A percentile compares a stretch with the other conserved stretches of the same genome.
Conservation (phyloP, 1,139 yeast species). For the Taiozyma sp. region DNA sequence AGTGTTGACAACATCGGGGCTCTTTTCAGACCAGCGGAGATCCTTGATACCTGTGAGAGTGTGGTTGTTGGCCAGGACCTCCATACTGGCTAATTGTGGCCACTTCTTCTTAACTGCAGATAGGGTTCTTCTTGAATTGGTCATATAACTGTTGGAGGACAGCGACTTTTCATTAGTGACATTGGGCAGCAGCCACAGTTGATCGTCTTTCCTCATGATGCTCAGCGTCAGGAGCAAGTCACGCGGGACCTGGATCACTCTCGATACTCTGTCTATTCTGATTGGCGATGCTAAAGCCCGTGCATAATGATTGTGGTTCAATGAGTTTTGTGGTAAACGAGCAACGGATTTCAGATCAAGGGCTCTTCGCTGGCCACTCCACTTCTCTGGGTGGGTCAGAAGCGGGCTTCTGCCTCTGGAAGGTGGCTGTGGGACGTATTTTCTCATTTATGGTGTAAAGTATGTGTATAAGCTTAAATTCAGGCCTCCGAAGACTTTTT, state of each 20-base stretch:
- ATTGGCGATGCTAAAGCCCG: constrained; percentile 12
- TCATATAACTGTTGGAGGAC: constrained; percentile 12
- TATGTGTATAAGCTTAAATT: not conserved
- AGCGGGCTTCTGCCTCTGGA: constrained; percentile 7
- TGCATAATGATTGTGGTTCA: constrained; percentile 11
- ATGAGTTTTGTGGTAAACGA: not conserved
- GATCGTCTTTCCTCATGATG: not conserved
- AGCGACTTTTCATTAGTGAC: constrained; percentile 6
- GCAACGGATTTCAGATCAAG: not conserved
- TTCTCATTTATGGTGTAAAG: not conserved
- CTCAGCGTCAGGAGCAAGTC: constrained; percentile 8
- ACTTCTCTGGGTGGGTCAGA: constrained; percentile 4
- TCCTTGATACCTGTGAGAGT: constrained; percentile 7
- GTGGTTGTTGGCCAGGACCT: constrained; percentile 8
- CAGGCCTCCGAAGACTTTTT: not conserved
- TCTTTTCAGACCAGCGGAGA: constrained; percentile 11
- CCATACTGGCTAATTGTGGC: constrained; percentile 13
- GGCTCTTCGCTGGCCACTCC: constrained; percentile 3
- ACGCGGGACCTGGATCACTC: constrained; percentile 11
- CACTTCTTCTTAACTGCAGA: constrained; percentile 3
- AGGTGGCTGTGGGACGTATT: constrained; percentile 9
- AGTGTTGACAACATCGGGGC: constrained; percentile 8
- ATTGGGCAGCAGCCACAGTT: constrained; percentile 17
- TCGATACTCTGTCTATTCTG: constrained; percentile 11
- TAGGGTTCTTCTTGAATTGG: not conserved